A percentile compares a stretch with the other conserved stretches of the same genome.
These are phyloP conservation scores for Lentinula boryana DNA, from an alignment of 768 basidiomycete species.

Conservation along the genomic window DNA sequence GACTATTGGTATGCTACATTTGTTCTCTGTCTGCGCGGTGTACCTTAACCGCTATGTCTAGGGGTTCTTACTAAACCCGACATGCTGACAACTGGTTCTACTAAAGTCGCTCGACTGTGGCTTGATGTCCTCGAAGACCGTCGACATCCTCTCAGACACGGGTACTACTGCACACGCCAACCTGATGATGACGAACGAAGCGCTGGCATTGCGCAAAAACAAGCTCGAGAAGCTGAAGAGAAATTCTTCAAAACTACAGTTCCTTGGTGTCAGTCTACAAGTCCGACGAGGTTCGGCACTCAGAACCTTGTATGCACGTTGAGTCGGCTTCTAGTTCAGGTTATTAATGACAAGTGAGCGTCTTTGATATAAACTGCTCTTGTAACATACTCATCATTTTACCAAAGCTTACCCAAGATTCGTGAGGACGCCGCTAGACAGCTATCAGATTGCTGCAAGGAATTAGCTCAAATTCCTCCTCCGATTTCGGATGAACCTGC, in stretches of 20 bases:
- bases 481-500: conserved; percentile 27
- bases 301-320: conserved; percentile 26
- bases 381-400: neutral
- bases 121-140: conserved; percentile 36
- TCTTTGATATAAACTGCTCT: neutral
- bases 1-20: conserved; percentile 39
- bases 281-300: conserved; percentile 28
- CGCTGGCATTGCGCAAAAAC: conserved; percentile 19
- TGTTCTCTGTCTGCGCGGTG: neutral
- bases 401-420: conserved; percentile 17
- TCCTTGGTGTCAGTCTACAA: conserved; percentile 28
- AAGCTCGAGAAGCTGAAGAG: conserved; percentile 28
- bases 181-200: conserved; percentile 31
- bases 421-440: conserved; percentile 17
- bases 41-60: conserved; percentile 10
- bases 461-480: conserved; percentile 22
- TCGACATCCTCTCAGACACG: conserved; percentile 28
- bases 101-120: conserved; percentile 30
- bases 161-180: conserved; percentile 40
- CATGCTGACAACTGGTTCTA: conserved; percentile 14
- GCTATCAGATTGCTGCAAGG: conserved; percentile 19
- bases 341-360: conserved; percentile 25
- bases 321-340: conserved; percentile 26
- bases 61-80: conserved; percentile 56
- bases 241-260: conserved; percentile 25